These are phyloP conservation scores for Coniochaeta prunicola DNA, from an alignment of 2,329 filamentous ascomycete species.

Conservation along the genomic window DNA sequence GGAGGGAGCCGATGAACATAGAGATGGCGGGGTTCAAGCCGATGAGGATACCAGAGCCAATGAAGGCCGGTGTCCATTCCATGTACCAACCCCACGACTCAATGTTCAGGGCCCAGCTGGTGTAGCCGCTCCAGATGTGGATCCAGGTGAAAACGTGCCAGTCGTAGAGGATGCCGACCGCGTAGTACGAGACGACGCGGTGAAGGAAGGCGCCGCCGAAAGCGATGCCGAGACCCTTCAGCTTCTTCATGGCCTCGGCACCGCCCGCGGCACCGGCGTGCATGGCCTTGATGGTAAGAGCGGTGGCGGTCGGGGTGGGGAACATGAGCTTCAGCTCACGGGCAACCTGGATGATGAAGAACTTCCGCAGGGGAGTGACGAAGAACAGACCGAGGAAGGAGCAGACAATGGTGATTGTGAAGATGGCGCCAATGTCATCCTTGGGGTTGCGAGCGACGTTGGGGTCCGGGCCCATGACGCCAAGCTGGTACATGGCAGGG, in stretches of 20 bases:
- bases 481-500: conserved; percentile 47
- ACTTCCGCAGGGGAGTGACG: conserved; percentile 44
- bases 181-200: conserved; percentile 50
- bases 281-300: conserved; percentile 52
- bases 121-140: conserved; percentile 46
- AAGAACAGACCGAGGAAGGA: conserved; percentile 48
- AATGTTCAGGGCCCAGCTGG: conserved; percentile 39
- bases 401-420: conserved; percentile 41
- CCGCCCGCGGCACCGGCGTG: conserved; percentile 45
- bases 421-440: conserved; percentile 39
- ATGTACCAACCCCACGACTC: conserved; percentile 54
- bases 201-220: conserved; percentile 41
- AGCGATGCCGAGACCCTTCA: conserved; percentile 40
- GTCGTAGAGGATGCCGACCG: conserved; percentile 50
- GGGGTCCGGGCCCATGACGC: conserved; percentile 24
- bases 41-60: conserved; percentile 50
- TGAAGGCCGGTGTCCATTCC: conserved; percentile 52
- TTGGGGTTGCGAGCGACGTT: conserved; percentile 28
- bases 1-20: conserved; percentile 45
- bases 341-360: conserved; percentile 49
- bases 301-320: conserved; percentile 50
- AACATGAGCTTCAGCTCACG: conserved; percentile 50
- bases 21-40: conserved; percentile 52
- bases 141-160: conserved; percentile 47
- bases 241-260: conserved; percentile 44